Percentiles rank a stretch among this genome's conserved stretches.
These are phyloP conservation scores for Clonostachys sp. DNA, from an alignment of 2,329 filamentous ascomycete species.

Conservation along the genomic window DNA sequence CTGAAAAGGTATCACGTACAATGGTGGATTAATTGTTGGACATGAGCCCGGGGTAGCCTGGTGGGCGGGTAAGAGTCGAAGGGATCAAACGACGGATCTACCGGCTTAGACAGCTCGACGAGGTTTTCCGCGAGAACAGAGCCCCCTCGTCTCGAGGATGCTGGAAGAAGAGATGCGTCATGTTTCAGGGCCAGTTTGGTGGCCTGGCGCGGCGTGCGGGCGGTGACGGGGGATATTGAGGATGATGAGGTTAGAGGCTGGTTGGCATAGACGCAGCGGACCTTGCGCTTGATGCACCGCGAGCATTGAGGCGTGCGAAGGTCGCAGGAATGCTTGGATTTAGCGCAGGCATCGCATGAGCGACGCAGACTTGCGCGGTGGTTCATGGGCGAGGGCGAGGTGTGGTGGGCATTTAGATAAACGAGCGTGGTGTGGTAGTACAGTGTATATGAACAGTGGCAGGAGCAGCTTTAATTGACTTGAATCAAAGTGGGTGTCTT, in stretches of 20 bases:
- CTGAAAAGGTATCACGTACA: slow-evolving; percentile 33
- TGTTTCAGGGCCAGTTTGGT: no score
- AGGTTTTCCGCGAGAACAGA: no score
- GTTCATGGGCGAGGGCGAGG: no score
- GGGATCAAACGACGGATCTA: slow-evolving; percentile 36
- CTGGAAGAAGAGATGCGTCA: no score
- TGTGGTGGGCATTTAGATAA: no score
- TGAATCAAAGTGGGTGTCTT: no score
- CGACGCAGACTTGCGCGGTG: slow-evolving; percentile 46
- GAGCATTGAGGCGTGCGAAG: slow-evolving; percentile 49
- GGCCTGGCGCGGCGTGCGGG: no score
- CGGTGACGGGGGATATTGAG: background rate
- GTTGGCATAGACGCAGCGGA: slow-evolving; percentile 47
- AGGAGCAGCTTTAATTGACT: no score
- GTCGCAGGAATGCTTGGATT: slow-evolving; percentile 51
- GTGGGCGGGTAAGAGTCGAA: slow-evolving; percentile 53
- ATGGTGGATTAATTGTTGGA: slow-evolving; percentile 50
- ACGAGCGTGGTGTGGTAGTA: no score
- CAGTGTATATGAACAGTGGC: no score
- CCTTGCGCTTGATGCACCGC: slow-evolving; percentile 43
- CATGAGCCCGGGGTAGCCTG: slow-evolving; percentile 41
- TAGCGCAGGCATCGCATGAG: slow-evolving; percentile 52
- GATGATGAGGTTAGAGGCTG: slow-evolving; percentile 32
- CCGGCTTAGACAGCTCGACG: background rate
- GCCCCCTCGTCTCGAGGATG: no score